Conservation (phyloP, 83 land plant species). For the Diphasiastrum complanatum region DNA sequence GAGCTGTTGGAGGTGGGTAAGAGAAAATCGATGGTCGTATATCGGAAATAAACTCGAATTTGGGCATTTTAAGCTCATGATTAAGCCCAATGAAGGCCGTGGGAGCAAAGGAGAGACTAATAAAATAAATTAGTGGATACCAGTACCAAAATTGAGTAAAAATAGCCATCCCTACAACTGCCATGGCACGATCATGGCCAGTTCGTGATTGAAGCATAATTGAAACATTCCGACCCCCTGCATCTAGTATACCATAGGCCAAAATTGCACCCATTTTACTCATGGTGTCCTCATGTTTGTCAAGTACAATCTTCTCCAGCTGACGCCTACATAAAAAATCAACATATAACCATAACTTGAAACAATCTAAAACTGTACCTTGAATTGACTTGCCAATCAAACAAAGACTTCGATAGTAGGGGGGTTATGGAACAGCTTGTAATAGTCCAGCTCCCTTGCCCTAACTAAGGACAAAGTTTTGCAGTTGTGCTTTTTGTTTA, state of each 20-base stretch:
- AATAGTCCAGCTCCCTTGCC: too few relatives aligned
- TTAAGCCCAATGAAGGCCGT: constrained; percentile 97
- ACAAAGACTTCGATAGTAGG: too few relatives aligned
- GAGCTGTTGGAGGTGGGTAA: constrained; percentile 80
- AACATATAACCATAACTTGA: neutral
- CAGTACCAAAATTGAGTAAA: constrained; percentile 99
- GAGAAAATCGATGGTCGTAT: constrained; percentile 87
- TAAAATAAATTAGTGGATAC: constrained; percentile 90
- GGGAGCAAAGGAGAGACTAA: constrained; percentile 85
- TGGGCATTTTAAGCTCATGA: constrained; percentile 85
- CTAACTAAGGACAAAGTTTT: too few relatives aligned
- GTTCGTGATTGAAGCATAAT: constrained; percentile 78
- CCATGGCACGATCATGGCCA: constrained; percentile 85
- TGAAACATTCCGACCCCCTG: constrained; percentile 95
- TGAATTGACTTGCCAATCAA: too few relatives aligned
- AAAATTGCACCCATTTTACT: constrained; percentile 99
- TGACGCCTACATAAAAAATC: constrained; percentile 50
- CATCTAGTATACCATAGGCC: constrained; percentile 95
- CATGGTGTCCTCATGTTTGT: constrained; percentile 99
- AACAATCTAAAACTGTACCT: too few relatives aligned
- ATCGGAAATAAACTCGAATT: constrained; percentile 76
- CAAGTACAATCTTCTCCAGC: constrained; percentile 87
- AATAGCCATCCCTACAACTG: constrained; percentile 95
- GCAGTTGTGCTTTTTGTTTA: too few relatives aligned
- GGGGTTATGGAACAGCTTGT: too few relatives aligned